Percentiles rank a stretch among this genome's conserved stretches.
Evolutionary conservation across 106 monocot genomes (phyloP).

Genomic region (Dendrobium huoshanense): DNA sequence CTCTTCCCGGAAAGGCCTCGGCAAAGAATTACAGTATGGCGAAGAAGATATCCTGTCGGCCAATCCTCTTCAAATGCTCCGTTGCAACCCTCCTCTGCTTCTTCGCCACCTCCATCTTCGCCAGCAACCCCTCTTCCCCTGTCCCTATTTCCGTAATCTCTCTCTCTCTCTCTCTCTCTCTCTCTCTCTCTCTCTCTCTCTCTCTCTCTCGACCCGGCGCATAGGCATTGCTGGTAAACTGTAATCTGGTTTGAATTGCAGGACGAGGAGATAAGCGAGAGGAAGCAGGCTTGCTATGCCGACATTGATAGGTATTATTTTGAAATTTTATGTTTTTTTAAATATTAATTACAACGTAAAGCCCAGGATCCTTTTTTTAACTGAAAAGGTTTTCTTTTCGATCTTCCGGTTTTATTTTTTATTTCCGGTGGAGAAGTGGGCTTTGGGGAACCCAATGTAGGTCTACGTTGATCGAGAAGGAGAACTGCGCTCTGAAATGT

Average conservation of each 20-base stretch:
- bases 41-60: neutral
- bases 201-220: neutral
- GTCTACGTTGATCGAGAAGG: conserved; percentile 58
- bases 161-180: conserved; percentile 3
- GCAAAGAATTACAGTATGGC: neutral
- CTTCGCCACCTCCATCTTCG: neutral
- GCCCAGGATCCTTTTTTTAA: neutral
- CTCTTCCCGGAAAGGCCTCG: neutral
- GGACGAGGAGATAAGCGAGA: conserved; percentile 60
- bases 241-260: neutral
- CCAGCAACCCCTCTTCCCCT: neutral
- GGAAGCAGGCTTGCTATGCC: conserved; percentile 68
- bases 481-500: conserved; percentile 73
- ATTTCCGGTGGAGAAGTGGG: conserved; percentile 31
- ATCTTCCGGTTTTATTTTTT: neutral
- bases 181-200: neutral
- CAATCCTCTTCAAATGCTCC: neutral
- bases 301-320: conserved; percentile 62
- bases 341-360: neutral
- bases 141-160: conserved; percentile 29
- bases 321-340: neutral
- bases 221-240: neutral
- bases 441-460: conserved; percentile 67
- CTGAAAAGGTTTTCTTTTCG: neutral
- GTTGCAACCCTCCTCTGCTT: conserved; percentile 2